Base-by-base conservation (phyloP, 2,329 filamentous ascomycete genomes). In the Zalaria sp. region DNA sequence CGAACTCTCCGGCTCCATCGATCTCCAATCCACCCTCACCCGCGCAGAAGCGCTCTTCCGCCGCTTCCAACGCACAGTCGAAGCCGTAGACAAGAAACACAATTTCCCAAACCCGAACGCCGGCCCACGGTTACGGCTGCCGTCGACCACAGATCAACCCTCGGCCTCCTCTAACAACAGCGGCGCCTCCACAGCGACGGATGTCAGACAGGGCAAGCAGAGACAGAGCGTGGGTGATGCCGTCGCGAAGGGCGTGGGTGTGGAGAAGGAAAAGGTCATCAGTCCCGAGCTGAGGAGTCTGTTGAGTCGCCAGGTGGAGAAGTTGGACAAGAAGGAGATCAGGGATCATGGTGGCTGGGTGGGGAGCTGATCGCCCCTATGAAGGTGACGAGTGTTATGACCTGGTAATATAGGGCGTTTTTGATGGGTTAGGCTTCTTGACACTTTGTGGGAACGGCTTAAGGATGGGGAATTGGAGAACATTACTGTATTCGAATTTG, bases 1-100 rank as follows among this genome's bases (percentile, higher is more conserved):
- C 57, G 91, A 98, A 58, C 75, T 98, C 1, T 93, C 86, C 4
- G 83, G 82, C 49, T 93, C 82, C 1, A 96, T 98, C 56, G 91
- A 98, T 51, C 74, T 98, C 0, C 75, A 87, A 40, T 81, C 81
- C 1, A 93, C 86, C 0, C 74, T 96, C 11, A 78, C 93, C 45
- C 77, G 88, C 28, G 91, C 91, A 7, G 91, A 98, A 62, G 75
- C 79, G 0, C 75, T 98, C 3, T 98, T 93, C 68, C 78, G 77
- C 47, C 79, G 83, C 39, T 98, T 94, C 62, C 81, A 93, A 54
- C 75, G 87, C 36, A 81, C 85, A 2, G 82, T 98, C 7, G 86
- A 96, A 55, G 83, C 85, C 0, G 81, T 94, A 31, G 93, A 98
- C 61, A 89, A 91, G 65, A 93, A 91, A 60, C 72, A 81, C 40